phyloP scores from a whole-genome alignment of 495 filamentous ascomycete genomes.

The Aspergillus diversus region DNA sequence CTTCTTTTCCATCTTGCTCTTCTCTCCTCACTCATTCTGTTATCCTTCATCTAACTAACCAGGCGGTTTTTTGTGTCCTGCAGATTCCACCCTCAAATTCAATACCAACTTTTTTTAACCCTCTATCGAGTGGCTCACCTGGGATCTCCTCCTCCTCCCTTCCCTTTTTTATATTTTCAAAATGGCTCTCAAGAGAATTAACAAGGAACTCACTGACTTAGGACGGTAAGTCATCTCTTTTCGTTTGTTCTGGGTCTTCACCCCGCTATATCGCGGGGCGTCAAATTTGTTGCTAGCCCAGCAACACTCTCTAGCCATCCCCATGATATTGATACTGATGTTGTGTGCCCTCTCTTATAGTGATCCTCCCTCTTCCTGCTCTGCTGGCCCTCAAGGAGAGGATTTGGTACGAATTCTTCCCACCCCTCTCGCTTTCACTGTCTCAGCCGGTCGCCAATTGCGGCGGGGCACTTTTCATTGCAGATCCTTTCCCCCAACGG shows the following conservation, averaged over 20 bases:
- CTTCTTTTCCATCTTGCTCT: slow-evolving; percentile 6
- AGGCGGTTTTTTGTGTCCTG: slow-evolving; percentile 10
- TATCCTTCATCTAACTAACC: slow-evolving; percentile 17
- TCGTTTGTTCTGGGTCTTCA: slow-evolving; percentile 9
- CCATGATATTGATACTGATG: neutral
- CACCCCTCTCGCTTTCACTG: slow-evolving; percentile 19
- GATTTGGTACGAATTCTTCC: slow-evolving; percentile 77
- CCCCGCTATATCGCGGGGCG: slow-evolving; percentile 34
- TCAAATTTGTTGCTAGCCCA: slow-evolving; percentile 9
- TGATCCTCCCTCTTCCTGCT: slow-evolving; percentile 98
- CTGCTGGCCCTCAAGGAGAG: slow-evolving; percentile 93
- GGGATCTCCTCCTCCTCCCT: slow-evolving; percentile 13
- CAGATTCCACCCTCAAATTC: slow-evolving; percentile 26
- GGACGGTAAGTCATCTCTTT: slow-evolving; percentile 74
- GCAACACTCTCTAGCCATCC: neutral
- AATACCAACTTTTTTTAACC: slow-evolving; percentile 23
- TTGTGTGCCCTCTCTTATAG: slow-evolving; percentile 46
- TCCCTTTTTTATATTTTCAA: slow-evolving; percentile 34
- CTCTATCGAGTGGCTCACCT: slow-evolving; percentile 20
- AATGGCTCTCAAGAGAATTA: slow-evolving; percentile 99
- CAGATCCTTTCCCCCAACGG: slow-evolving; percentile 8
- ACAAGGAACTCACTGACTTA: slow-evolving; percentile 99
- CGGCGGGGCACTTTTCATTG: slow-evolving; percentile 26
- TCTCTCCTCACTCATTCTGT: neutral
- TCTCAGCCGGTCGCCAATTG: slow-evolving; percentile 18